phyloP scores from a whole-genome alignment of 495 filamentous ascomycete species.

The Achaetomiella virescens region DNA sequence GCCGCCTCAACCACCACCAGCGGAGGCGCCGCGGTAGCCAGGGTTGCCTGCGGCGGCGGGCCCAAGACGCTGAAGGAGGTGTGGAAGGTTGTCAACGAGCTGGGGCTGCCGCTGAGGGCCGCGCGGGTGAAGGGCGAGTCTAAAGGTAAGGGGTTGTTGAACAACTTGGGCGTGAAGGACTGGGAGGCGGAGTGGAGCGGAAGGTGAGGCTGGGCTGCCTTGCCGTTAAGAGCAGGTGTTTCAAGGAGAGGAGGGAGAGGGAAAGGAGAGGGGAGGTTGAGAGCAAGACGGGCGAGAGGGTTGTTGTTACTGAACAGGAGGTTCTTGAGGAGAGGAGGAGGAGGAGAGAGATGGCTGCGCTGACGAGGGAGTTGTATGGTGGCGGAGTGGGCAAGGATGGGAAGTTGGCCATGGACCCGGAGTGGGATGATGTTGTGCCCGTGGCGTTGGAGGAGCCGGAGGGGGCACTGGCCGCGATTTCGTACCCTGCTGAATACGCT shows the following conservation, averaged over 20 bases:
- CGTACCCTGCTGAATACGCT: slow-evolving; percentile 78
- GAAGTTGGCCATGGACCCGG: slow-evolving; percentile 60
- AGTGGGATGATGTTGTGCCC: slow-evolving; percentile 78
- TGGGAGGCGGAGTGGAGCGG: slow-evolving; percentile 31
- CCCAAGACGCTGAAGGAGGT: slow-evolving; percentile 43
- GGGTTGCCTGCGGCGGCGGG: slow-evolving; percentile 14
- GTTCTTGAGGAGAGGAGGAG: slow-evolving; percentile 41
- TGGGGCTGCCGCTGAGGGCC: slow-evolving; percentile 31
- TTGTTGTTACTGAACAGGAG: slow-evolving; percentile 32
- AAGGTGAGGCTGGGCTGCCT: slow-evolving; percentile 24
- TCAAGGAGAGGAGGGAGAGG: slow-evolving; percentile 23
- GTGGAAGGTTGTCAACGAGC: slow-evolving; percentile 43
- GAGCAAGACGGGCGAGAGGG: slow-evolving; percentile 17
- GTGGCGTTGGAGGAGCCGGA: slow-evolving; percentile 79
- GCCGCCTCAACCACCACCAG: neutral
- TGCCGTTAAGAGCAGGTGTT: slow-evolving; percentile 24
- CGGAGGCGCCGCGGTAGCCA: neutral
- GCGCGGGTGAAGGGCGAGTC: neutral
- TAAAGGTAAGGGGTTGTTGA: neutral
- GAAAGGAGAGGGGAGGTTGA: slow-evolving; percentile 14
- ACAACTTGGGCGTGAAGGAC: slow-evolving; percentile 7
- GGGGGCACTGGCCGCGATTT: slow-evolving; percentile 75
- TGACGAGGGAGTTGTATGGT: slow-evolving; percentile 40
- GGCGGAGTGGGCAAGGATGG: slow-evolving; percentile 26
- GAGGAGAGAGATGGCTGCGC: slow-evolving; percentile 38